phyloP scores from a whole-genome alignment of 2,329 filamentous ascomycete genomes.

The Penicillium freii region DNA sequence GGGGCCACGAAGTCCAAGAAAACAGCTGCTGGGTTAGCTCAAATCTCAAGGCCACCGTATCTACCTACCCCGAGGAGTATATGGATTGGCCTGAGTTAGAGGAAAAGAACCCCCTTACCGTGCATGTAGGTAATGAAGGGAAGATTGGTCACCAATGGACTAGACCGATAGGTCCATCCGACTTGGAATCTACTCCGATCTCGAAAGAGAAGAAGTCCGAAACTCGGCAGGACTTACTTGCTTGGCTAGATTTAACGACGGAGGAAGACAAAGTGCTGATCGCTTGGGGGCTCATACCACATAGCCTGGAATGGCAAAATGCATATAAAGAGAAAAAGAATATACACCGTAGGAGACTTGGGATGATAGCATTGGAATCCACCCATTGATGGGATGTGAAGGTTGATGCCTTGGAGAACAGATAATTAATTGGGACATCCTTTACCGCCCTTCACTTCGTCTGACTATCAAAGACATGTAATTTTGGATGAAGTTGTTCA shows the following conservation, averaged over 20 bases:
- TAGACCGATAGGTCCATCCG: background rate
- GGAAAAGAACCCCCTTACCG: background rate
- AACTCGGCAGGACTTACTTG: conserved; percentile 13
- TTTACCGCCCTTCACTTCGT: background rate
- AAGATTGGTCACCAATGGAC: background rate
- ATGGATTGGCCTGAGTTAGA: background rate
- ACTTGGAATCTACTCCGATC: background rate
- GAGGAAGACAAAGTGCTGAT: conserved; percentile 12
- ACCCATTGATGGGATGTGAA: background rate
- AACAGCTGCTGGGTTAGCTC: background rate
- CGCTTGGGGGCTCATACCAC: conserved; percentile 15
- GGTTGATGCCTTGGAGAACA: background rate
- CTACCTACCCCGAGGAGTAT: background rate
- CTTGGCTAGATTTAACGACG: conserved; percentile 12
- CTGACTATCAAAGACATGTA: background rate
- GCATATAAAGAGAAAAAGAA: conserved; percentile 11
- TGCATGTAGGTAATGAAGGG: background rate
- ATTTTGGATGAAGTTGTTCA: background rate
- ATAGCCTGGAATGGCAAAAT: conserved; percentile 10
- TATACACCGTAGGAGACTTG: background rate
- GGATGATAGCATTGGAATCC: background rate
- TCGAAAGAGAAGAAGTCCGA: background rate
- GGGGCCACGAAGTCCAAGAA: background rate
- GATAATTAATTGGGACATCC: background rate
- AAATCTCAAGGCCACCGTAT: background rate